Percentiles rank a stretch among this genome's conserved stretches.
phyloP scores from a whole-genome alignment of 164 flowering plant genomes.

The Dillenia turbinata region DNA sequence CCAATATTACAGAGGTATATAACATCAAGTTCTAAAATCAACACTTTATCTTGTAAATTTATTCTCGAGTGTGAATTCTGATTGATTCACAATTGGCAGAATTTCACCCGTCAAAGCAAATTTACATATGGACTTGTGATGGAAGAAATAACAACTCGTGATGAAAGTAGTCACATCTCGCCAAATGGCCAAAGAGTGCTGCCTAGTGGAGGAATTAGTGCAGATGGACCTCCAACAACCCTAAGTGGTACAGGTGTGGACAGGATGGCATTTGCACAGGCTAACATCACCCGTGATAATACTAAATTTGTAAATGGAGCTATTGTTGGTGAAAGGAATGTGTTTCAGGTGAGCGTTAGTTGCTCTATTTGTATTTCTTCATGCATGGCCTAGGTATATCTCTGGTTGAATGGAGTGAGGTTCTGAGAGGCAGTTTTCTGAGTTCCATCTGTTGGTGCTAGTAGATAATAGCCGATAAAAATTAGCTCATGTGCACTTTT shows the following conservation, averaged over 20 bases:
- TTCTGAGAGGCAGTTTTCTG: too few relatives aligned
- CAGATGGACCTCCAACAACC: slow-evolving; percentile 98
- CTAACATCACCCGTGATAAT: slow-evolving; percentile 94
- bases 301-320: slow-evolving; percentile 95
- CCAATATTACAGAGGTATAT: slow-evolving; percentile 88
- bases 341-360: slow-evolving; percentile 72
- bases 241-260: slow-evolving; percentile 97
- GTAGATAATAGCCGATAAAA: too few relatives aligned
- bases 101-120: slow-evolving; percentile 92
- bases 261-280: slow-evolving; percentile 84
- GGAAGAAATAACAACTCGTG: slow-evolving; percentile 98
- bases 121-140: slow-evolving; percentile 93
- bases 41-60: background rate
- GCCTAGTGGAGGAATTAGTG: slow-evolving; percentile 88
- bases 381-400: background rate
- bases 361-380: background rate
- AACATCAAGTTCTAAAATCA: background rate
- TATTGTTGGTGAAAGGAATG: slow-evolving; percentile 89
- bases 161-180: slow-evolving; percentile 90
- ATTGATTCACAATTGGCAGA: slow-evolving; percentile 37
- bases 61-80: background rate
- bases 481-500: too few relatives aligned
- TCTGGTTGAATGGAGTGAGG: background rate
- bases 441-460: too few relatives aligned
- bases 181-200: slow-evolving; percentile 80